Conservation (phyloP, 2,329 filamentous ascomycete species). For the Stachybotrys echinatus region DNA sequence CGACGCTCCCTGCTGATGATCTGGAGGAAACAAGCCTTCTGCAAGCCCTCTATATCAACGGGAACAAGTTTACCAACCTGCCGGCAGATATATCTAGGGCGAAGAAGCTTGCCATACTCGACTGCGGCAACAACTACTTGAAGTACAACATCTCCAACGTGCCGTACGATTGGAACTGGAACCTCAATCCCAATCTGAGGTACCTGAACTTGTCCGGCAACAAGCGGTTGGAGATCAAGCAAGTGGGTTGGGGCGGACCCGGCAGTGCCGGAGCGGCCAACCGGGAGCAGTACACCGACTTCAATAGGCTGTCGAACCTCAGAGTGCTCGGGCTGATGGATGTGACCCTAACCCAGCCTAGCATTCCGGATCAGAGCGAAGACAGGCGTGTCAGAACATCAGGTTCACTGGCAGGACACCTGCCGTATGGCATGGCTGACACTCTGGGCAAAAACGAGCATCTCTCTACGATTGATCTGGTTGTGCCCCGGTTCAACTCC, state of each 20-base stretch:
- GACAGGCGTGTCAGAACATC: constrained; percentile 95
- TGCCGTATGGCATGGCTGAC: constrained; percentile 97
- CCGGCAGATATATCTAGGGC: constrained; percentile 94
- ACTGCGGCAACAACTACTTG: constrained; percentile 89
- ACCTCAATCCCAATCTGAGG: constrained; percentile 89
- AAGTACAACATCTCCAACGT: constrained; percentile 99
- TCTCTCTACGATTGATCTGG: constrained; percentile 89
- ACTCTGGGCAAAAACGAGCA: constrained; percentile 91
- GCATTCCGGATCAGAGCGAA: constrained; percentile 90
- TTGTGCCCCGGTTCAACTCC: constrained; percentile 86
- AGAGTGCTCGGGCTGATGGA: constrained; percentile 94
- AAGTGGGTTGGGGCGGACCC: constrained; percentile 38
- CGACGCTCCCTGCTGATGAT: constrained; percentile 86
- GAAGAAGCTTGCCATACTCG: constrained; percentile 83
- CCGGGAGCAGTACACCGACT: constrained; percentile 73
- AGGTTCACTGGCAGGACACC: constrained; percentile 82
- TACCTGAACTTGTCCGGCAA: constrained; percentile 97
- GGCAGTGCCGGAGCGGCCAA: constrained; percentile 49
- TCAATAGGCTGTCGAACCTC: constrained; percentile 76
- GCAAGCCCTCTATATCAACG: constrained; percentile 90
- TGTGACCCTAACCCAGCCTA: constrained; percentile 89
- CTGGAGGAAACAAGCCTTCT: constrained; percentile 84
- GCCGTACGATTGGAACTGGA: constrained; percentile 99
- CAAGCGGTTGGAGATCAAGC: constrained; percentile 87
- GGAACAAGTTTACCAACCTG: constrained; percentile 94